Evolutionary conservation across 371 early-diverging fungal genomes (phyloP).

Genomic region (Rhizopus sp.): DNA sequence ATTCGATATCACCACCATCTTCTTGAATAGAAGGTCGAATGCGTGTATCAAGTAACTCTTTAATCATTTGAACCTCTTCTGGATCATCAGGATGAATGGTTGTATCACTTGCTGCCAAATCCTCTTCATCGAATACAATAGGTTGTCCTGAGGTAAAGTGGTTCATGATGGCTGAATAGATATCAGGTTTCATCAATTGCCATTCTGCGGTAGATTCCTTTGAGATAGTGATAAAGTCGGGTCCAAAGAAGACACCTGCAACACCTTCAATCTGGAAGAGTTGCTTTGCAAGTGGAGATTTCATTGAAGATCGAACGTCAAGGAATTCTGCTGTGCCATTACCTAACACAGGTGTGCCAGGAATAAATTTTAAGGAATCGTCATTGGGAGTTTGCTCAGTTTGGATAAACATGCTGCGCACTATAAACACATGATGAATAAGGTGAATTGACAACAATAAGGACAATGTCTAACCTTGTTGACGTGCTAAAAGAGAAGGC

Average conservation of each 20-base stretch:
- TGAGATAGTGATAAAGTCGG: slow-evolving; percentile 92
- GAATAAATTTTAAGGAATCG: slow-evolving; percentile 92
- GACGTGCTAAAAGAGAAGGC: slow-evolving; percentile 31
- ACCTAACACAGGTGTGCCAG: slow-evolving; percentile 78
- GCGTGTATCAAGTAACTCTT: slow-evolving; percentile 93
- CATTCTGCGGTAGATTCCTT: slow-evolving; percentile 85
- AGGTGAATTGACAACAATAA: background rate
- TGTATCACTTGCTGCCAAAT: slow-evolving; percentile 65
- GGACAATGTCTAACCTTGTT: slow-evolving; percentile 19
- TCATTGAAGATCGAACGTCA: slow-evolving; percentile 72
- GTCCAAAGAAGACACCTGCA: slow-evolving; percentile 83
- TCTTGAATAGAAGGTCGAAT: slow-evolving; percentile 97
- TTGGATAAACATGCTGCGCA: slow-evolving; percentile 92
- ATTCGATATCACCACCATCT: slow-evolving; percentile 98
- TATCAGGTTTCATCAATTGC: slow-evolving; percentile 94
- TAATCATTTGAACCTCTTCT: slow-evolving; percentile 95
- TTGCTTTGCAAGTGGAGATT: slow-evolving; percentile 86
- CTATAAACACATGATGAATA: slow-evolving; percentile 30
- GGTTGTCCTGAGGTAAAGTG: slow-evolving; percentile 86
- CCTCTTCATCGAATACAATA: slow-evolving; percentile 59
- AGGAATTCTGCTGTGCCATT: slow-evolving; percentile 79
- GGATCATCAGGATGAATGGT: slow-evolving; percentile 78
- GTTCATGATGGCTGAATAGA: slow-evolving; percentile 95
- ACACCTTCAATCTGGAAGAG: slow-evolving; percentile 93
- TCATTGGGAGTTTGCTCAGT: slow-evolving; percentile 93